These are phyloP conservation scores for Mortierella claussenii DNA, from an alignment of 192 early-diverging fungal genomes.

Conservation along the genomic window DNA sequence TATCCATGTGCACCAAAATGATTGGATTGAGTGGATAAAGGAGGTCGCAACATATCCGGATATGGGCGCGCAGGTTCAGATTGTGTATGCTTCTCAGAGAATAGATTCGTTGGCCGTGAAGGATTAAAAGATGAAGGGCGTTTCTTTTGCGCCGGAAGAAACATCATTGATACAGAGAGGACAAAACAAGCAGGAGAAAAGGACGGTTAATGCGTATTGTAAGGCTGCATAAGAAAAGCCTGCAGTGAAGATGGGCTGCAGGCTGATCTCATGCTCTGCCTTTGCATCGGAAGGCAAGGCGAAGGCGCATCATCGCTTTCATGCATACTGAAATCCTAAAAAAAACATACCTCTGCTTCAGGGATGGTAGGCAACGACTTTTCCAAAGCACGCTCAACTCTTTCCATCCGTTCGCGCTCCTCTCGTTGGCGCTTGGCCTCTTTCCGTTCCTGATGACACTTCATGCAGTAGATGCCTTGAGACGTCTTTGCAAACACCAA, in stretches of 20 bases:
- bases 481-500: slow-evolving; percentile 84
- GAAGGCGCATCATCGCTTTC: too few relatives aligned
- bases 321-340: too few relatives aligned
- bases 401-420: slow-evolving; percentile 50
- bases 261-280: too few relatives aligned
- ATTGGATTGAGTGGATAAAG: slow-evolving; percentile 1
- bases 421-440: slow-evolving; percentile 70
- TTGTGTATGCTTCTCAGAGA: neutral
- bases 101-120: neutral
- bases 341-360: slow-evolving; percentile 33
- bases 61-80: neutral
- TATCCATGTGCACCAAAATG: neutral
- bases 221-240: too few relatives aligned
- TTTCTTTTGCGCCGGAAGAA: neutral
- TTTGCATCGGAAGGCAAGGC: too few relatives aligned
- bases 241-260: too few relatives aligned
- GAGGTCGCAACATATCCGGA: slow-evolving; percentile 3
- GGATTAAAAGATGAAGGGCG: neutral
- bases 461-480: slow-evolving; percentile 81
- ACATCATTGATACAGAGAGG: too few relatives aligned
- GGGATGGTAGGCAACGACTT: slow-evolving; percentile 46
- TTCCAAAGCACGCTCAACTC: slow-evolving; percentile 25
- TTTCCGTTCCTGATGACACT: slow-evolving; percentile 74
- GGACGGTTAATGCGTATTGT: neutral
- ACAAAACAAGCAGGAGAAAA: neutral